These are phyloP conservation scores for Reutealis trisperma DNA, from an alignment of 345 rosid species.

Conservation along the genomic window DNA sequence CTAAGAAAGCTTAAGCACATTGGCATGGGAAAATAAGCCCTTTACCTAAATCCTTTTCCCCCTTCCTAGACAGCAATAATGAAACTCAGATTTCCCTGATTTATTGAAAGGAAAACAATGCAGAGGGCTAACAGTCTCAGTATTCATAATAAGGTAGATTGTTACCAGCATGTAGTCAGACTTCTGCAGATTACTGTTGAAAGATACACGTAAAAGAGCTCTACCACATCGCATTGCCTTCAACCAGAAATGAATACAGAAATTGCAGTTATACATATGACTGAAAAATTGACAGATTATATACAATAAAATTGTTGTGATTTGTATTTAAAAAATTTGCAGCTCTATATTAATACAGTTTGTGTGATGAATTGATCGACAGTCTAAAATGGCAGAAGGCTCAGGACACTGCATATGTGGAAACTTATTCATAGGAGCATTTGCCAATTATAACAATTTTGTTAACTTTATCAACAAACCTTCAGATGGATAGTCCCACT, in stretches of 20 bases:
- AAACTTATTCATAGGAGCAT: background rate
- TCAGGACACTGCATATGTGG: conserved; percentile 1
- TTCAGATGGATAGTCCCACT: conserved; percentile 56
- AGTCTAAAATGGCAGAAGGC: background rate
- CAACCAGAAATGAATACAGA: conserved; percentile 33
- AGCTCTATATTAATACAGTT: background rate
- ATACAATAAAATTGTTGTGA: background rate
- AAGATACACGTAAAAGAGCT: conserved; percentile 74
- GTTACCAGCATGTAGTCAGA: conserved; percentile 79
- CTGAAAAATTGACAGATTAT: background rate
- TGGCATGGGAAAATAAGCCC: background rate
- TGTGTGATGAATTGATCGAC: conserved; percentile 1
- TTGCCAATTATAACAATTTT: background rate
- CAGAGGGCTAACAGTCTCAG: conserved; percentile 3
- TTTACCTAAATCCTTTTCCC: background rate
- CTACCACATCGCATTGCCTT: conserved; percentile 71
- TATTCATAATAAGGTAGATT: conserved; percentile 10
- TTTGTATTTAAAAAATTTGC: background rate
- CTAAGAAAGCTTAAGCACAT: background rate
- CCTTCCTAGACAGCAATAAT: background rate
- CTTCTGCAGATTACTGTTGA: conserved; percentile 46
- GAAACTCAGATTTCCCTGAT: background rate
- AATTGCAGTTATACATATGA: conserved; percentile 16
- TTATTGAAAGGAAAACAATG: background rate
- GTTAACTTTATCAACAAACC: conserved; percentile 44